Base-by-base conservation (phyloP, 2,329 filamentous ascomycete genomes). In the Neopestalotiopsis clavispora region DNA sequence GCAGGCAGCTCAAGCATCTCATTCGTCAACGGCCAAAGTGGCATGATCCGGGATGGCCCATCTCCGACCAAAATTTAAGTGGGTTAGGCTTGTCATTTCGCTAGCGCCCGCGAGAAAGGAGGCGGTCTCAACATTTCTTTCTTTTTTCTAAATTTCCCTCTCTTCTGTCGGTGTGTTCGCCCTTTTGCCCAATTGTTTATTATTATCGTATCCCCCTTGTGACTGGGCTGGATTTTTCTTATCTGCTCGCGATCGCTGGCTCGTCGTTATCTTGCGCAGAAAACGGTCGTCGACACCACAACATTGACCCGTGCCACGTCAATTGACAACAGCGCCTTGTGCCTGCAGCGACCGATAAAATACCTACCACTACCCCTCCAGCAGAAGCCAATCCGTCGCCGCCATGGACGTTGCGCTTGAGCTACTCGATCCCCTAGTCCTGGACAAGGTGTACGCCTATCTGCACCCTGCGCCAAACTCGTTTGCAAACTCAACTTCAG, bases 331-430 rank as follows among this genome's bases (percentile, higher is more conserved):
- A 52, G 20, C 7, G 45, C 9, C 45, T n/a, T 20, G 17, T 52
- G 20, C 45, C 45, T 52, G 45, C 45, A 52, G 14, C 45, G 34
- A 10, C 45, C 45, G 17, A n/a, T 28, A n/a, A 5, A 52, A 52
- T 20, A 52, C 45, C 3, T 20, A n/a, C 14, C 45, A 49, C 45
- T 38, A 38, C 34, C 34, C 34, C 34, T 38, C 34, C 34, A 38
- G 34, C 34, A 38, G 34, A 38, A 56, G 57, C 20, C 20, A 59
- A 59, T 63, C 42, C 20, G 45, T 49, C 68, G 65, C 34, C 34
- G 34, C 17, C 60, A 83, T 83, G 81, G 81, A 83, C 69, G 73
- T 75, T 64, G 77, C 78, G 20, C 80, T 83, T 68, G 82, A 83
- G 66, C 64, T 83, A 57, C 77, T 82, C 70, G 81, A 83, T 74